Evolutionary conservation across 305 asterid genomes (phyloP).

Genomic region (Solanum aculeatissimum): DNA sequence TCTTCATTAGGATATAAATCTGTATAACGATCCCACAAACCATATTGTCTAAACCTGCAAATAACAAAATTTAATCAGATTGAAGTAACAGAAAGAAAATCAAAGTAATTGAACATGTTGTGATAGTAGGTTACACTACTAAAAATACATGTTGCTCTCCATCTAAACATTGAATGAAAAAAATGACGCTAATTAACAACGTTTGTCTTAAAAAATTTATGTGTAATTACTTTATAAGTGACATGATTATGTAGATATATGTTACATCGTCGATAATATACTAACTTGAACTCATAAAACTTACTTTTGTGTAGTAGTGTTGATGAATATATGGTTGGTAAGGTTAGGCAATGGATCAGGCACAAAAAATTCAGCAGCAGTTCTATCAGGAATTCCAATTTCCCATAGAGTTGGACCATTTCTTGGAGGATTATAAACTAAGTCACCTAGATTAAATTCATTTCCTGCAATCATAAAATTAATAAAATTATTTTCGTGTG

Average conservation of each 20-base stretch:
- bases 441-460: not conserved
- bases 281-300: not conserved
- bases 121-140: not conserved
- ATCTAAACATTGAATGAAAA: too few species aligned
- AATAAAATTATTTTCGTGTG: not conserved
- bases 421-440: slow-evolving; percentile 21
- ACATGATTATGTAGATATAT: not conserved
- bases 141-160: not conserved
- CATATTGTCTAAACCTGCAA: slow-evolving; percentile 23
- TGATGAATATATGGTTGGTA: not conserved
- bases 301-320: slow-evolving; percentile 6
- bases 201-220: not conserved
- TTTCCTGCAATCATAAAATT: not conserved
- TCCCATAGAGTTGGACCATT: slow-evolving; percentile 31
- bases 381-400: slow-evolving; percentile 26
- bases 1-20: slow-evolving; percentile 19
- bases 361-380: slow-evolving; percentile 20
- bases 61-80: not conserved
- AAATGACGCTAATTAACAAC: too few species aligned
- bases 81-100: not conserved
- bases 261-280: too few species aligned
- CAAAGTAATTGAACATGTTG: not conserved
- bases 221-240: not conserved
- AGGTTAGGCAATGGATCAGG: slow-evolving; percentile 15
- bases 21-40: slow-evolving; percentile 26